Evolutionary conservation across 228 moss, liverwort and hornwort genomes (phyloP).

Genomic region (Sphagnum magellanicum): DNA sequence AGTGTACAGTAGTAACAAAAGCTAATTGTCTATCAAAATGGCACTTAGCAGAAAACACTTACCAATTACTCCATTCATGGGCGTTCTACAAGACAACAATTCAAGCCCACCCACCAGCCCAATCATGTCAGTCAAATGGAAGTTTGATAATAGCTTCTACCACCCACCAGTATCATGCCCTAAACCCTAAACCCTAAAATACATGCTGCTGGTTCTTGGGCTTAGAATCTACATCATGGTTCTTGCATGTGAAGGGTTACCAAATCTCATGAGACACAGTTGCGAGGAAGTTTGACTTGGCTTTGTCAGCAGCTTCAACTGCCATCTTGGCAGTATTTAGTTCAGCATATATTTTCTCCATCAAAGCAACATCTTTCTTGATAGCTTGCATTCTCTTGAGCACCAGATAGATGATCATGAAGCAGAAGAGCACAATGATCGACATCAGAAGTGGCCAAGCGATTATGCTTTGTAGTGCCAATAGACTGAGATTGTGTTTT

Average conservation of each 20-base stretch:
- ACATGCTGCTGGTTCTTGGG: neutral
- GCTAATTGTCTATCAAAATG: too few species aligned
- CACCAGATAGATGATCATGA: conserved; percentile 47
- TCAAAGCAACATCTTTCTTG: conserved; percentile 48
- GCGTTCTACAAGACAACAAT: conserved; percentile 50
- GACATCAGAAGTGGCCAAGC: conserved; percentile 90
- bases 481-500: conserved; percentile 24
- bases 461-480: conserved; percentile 43
- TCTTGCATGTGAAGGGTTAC: conserved; percentile 7
- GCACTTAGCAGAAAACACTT: conserved; percentile 5
- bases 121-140: neutral
- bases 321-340: conserved; percentile 66
- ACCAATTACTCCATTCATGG: conserved; percentile 95
- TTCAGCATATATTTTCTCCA: conserved; percentile 79
- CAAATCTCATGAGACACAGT: conserved; percentile 95
- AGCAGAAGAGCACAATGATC: conserved; percentile 56
- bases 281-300: conserved; percentile 78
- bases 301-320: conserved; percentile 84
- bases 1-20: too few species aligned
- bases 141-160: neutral
- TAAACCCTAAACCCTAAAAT: too few species aligned
- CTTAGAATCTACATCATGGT: too few species aligned
- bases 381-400: conserved; percentile 71
- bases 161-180: too few species aligned
- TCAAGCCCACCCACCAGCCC: neutral